Conservation (phyloP, 208 protist species). For the Leishmania mexicana region DNA sequence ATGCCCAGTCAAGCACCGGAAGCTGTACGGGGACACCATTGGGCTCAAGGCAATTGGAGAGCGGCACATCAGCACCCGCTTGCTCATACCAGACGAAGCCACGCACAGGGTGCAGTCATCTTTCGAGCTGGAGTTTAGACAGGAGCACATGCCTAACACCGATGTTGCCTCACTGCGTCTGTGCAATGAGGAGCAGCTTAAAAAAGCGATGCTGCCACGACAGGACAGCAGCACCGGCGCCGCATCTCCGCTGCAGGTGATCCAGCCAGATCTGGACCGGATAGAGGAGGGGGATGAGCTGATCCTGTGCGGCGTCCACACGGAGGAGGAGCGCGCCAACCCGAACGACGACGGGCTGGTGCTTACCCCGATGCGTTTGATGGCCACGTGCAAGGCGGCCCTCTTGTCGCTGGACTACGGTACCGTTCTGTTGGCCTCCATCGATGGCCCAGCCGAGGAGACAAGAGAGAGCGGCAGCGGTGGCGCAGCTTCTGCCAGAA, state of each 20-base stretch:
- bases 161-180: conserved; percentile 75
- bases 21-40: conserved; percentile 70
- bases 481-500: neutral
- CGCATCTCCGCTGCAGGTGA: conserved; percentile 23
- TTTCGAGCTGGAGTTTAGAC: conserved; percentile 64
- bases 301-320: conserved; percentile 59
- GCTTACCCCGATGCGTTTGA: conserved; percentile 41
- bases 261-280: conserved; percentile 71
- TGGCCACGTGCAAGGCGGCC: conserved; percentile 68
- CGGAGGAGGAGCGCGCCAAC: conserved; percentile 74
- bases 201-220: conserved; percentile 7
- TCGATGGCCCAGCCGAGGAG: conserved; percentile 24
- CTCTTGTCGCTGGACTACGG: conserved; percentile 86
- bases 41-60: conserved; percentile 85
- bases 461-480: neutral
- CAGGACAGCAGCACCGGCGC: neutral
- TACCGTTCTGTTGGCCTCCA: conserved; percentile 72
- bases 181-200: conserved; percentile 43
- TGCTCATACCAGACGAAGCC: conserved; percentile 49
- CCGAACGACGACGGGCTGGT: conserved; percentile 78
- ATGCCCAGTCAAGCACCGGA: conserved; percentile 68
- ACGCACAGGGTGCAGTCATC: conserved; percentile 37
- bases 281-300: conserved; percentile 73
- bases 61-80: conserved; percentile 75
- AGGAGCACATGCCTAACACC: conserved; percentile 69